Evolutionary conservation across 1,284 basidiomycete species (phyloP).

Genomic region (Afroboletus lepidellus): DNA sequence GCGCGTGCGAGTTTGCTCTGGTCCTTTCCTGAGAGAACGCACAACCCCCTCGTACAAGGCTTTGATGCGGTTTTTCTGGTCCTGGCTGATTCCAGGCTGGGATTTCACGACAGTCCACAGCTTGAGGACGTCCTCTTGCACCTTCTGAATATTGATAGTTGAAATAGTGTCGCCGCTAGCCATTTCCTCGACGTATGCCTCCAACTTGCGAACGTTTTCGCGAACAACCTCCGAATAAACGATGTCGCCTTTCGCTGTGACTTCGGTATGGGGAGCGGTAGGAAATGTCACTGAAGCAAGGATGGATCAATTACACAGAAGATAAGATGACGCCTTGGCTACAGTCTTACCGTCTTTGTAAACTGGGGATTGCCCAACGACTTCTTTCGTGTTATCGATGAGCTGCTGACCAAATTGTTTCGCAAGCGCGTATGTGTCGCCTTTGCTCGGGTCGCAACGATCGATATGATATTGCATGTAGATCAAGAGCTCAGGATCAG

Average conservation of each 20-base stretch:
- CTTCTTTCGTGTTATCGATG: slow-evolving; percentile 90
- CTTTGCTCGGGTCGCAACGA: slow-evolving; percentile 76
- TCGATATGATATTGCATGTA: slow-evolving; percentile 98
- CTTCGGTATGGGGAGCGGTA: slow-evolving; percentile 93
- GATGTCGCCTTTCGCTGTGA: slow-evolving; percentile 92
- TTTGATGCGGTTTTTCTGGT: slow-evolving; percentile 97
- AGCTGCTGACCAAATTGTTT: slow-evolving; percentile 97
- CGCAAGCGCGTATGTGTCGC: slow-evolving; percentile 89
- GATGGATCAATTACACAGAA: background rate
- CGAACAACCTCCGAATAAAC: slow-evolving; percentile 93
- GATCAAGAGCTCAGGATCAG: slow-evolving; percentile 83
- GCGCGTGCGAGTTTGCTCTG: slow-evolving; percentile 56
- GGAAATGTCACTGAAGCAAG: slow-evolving; percentile 88
- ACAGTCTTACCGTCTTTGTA: slow-evolving; percentile 86
- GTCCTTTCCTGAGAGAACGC: slow-evolving; percentile 68
- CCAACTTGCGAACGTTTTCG: slow-evolving; percentile 93
- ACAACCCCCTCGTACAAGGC: slow-evolving; percentile 96
- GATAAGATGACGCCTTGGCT: background rate
- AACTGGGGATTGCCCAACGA: slow-evolving; percentile 77
- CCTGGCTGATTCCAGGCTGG: slow-evolving; percentile 93
- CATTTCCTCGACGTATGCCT: slow-evolving; percentile 99
- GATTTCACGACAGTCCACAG: slow-evolving; percentile 97
- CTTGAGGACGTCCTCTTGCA: slow-evolving; percentile 93
- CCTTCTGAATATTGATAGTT: slow-evolving; percentile 91
- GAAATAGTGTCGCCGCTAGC: slow-evolving; percentile 89